phyloP scores from a whole-genome alignment of 352 stramenopile species.

The Globisporangium okanoganense region DNA sequence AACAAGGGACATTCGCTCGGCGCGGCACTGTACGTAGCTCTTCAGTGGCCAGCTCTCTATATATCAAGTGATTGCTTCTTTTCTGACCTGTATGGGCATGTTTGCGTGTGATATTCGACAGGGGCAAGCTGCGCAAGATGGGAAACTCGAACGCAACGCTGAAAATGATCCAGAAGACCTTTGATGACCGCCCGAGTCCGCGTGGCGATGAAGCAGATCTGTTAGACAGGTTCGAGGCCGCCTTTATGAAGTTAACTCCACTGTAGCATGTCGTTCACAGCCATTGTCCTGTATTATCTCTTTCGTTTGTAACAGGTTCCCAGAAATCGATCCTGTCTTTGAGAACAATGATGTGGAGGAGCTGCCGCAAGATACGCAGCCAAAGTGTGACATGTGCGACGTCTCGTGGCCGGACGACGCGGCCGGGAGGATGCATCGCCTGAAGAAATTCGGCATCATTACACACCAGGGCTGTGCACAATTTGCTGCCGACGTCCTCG shows the following conservation, averaged over 20 bases:
- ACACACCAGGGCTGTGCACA: slow-evolving; percentile 72
- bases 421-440: slow-evolving; percentile 46
- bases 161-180: slow-evolving; percentile 68
- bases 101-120: slow-evolving; percentile 8
- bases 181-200: slow-evolving; percentile 52
- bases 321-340: slow-evolving; percentile 71
- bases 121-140: slow-evolving; percentile 67
- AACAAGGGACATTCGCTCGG: slow-evolving; percentile 48
- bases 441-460: slow-evolving; percentile 46
- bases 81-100: neutral
- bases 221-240: slow-evolving; percentile 30
- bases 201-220: slow-evolving; percentile 40
- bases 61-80: neutral
- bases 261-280: neutral
- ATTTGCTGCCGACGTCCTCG: slow-evolving; percentile 70
- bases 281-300: neutral
- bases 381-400: slow-evolving; percentile 75
- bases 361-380: slow-evolving; percentile 22
- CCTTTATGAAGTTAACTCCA: neutral
- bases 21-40: slow-evolving; percentile 42
- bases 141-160: slow-evolving; percentile 57
- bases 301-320: slow-evolving; percentile 22
- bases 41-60: neutral
- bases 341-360: slow-evolving; percentile 54
- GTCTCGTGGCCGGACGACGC: slow-evolving; percentile 79